A percentile compares a stretch with the other conserved stretches of the same genome.
These are phyloP conservation scores for Vigna trinervia DNA, from an alignment of 306 rosid species.

Conservation along the genomic window DNA sequence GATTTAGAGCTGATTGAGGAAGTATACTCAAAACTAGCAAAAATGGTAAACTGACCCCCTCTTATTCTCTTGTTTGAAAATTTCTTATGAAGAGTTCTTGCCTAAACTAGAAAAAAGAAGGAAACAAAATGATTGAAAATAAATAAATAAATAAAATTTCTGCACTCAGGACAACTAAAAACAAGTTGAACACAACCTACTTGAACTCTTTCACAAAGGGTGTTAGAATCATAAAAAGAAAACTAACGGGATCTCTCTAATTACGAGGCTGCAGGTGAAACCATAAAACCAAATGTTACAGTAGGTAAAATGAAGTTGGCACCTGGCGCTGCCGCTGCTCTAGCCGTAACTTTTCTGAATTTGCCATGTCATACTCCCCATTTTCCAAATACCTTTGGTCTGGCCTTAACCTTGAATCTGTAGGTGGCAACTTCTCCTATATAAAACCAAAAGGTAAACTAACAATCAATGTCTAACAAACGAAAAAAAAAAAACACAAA, in stretches of 20 bases:
- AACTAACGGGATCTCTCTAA: background rate
- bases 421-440: slow-evolving; percentile 97
- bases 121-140: background rate
- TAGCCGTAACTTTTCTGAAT: slow-evolving; percentile 85
- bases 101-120: slow-evolving; percentile 12
- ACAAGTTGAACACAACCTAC: slow-evolving; percentile 13
- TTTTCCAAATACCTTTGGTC: slow-evolving; percentile 97
- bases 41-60: background rate
- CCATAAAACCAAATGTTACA: slow-evolving; percentile 7
- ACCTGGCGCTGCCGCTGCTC: slow-evolving; percentile 99
- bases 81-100: background rate
- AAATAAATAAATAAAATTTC: background rate
- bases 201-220: slow-evolving; percentile 9
- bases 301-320: slow-evolving; percentile 34
- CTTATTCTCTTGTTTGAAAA: slow-evolving; percentile 4
- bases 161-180: background rate
- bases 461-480: slow-evolving; percentile 32
- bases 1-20: too few species aligned
- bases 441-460: slow-evolving; percentile 31
- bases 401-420: slow-evolving; percentile 98
- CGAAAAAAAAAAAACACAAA: background rate
- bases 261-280: slow-evolving; percentile 14
- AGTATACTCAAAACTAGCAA: background rate
- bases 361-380: slow-evolving; percentile 99
- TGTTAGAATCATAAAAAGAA: slow-evolving; percentile 12